Percentiles rank a stretch among this genome's conserved stretches.
Evolutionary conservation across 2,329 filamentous ascomycete species (phyloP).

Genomic region (Colletotrichum eleusines): DNA sequence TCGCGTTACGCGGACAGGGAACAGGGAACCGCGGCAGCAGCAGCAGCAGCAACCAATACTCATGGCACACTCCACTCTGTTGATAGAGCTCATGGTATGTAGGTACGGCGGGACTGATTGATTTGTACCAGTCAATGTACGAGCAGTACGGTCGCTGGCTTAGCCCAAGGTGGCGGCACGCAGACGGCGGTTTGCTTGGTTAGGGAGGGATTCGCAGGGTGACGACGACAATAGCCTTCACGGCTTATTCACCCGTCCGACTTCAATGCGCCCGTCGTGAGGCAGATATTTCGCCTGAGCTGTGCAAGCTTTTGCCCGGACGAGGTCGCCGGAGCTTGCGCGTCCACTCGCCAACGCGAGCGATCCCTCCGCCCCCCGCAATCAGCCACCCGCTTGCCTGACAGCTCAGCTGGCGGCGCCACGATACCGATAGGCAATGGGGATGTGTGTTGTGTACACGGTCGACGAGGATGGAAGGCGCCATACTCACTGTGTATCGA

Average conservation of each 20-base stretch:
- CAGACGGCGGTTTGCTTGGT: background rate
- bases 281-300: background rate
- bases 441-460: no score
- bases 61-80: no score
- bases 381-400: conserved; percentile 5
- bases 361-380: background rate
- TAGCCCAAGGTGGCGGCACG: no score
- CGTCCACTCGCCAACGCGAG: conserved; percentile 23
- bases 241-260: conserved; percentile 5
- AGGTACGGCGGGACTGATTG: background rate
- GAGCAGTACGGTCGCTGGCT: no score
- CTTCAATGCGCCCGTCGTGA: background rate
- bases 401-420: background rate
- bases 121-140: no score
- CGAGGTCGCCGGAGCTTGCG: conserved; percentile 33
- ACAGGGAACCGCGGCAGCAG: conserved; percentile 35
- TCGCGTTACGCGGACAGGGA: conserved; percentile 32
- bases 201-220: background rate
- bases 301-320: background rate
- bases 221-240: conserved; percentile 21
- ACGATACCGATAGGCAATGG: background rate
- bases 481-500: background rate
- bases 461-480: no score
- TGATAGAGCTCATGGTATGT: no score
- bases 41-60: background rate